Conservation (phyloP, 2,329 filamentous ascomycete species). For the Aspergillus arachidicola region DNA sequence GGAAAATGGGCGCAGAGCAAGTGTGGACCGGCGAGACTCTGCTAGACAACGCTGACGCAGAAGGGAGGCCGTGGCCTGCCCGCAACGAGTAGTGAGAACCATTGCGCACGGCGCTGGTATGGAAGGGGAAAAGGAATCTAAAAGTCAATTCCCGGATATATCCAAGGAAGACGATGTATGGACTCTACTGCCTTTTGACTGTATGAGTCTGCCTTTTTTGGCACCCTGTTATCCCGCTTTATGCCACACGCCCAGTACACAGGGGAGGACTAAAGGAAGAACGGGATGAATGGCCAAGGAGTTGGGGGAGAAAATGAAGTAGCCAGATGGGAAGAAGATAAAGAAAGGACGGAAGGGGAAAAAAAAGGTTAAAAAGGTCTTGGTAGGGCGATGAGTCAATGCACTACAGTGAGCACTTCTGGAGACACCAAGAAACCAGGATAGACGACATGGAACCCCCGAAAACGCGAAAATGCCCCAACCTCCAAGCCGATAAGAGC, state of each 20-base stretch:
- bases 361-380: slow-evolving; percentile 16
- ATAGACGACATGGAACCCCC: slow-evolving; percentile 15
- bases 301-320: not conserved
- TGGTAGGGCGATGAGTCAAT: slow-evolving; percentile 33
- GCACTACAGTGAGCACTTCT: slow-evolving; percentile 10
- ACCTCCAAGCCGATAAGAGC: slow-evolving; percentile 30
- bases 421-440: slow-evolving; percentile 17
- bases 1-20: slow-evolving; percentile 43
- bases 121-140: slow-evolving; percentile 10
- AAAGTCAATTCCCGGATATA: slow-evolving; percentile 16
- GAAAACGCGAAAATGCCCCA: slow-evolving; percentile 15
- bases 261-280: slow-evolving; percentile 4
- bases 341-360: slow-evolving; percentile 9
- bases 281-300: not conserved
- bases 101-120: slow-evolving; percentile 42
- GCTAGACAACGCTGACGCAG: slow-evolving; percentile 46
- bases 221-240: slow-evolving; percentile 26
- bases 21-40: slow-evolving; percentile 38
- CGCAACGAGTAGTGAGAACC: slow-evolving; percentile 50
- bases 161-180: slow-evolving; percentile 9
- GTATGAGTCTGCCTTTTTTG: slow-evolving; percentile 10
- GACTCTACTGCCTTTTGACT: slow-evolving; percentile 12
- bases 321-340: slow-evolving; percentile 6
- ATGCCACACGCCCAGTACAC: slow-evolving; percentile 21
- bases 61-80: slow-evolving; percentile 44